Percentiles rank a stretch among this genome's conserved stretches.
phyloP scores from a whole-genome alignment of 805 yeast genomes.

The Zygosaccharomyces lentus region DNA sequence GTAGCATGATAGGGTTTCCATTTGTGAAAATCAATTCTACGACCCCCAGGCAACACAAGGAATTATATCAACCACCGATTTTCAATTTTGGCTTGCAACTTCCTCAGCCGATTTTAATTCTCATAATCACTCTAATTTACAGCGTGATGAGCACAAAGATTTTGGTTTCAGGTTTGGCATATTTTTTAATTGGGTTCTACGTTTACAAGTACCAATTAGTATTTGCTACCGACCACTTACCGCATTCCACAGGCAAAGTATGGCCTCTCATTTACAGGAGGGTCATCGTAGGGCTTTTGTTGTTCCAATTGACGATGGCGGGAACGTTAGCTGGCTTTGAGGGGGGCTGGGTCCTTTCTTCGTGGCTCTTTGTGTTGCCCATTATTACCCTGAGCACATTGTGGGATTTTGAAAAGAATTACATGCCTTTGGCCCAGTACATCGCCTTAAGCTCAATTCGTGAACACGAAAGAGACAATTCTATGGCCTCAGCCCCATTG shows the following conservation, averaged over 20 bases:
- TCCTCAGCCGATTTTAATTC: constrained; percentile 85
- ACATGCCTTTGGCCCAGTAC: constrained; percentile 74
- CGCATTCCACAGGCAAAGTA: constrained; percentile 93
- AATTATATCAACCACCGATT: constrained; percentile 79
- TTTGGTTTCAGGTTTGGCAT: constrained; percentile 74
- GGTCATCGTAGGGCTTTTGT: constrained; percentile 69
- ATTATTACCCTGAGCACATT: constrained; percentile 57
- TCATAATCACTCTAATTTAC: constrained; percentile 80
- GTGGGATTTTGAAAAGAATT: constrained; percentile 78
- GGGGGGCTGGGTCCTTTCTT: constrained; percentile 71
- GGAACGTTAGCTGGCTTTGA: constrained; percentile 79
- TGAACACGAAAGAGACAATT: constrained; percentile 37
- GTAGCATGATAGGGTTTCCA: constrained; percentile 72
- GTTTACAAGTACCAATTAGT: constrained; percentile 88
- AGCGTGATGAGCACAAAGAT: constrained; percentile 88
- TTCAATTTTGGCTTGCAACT: constrained; percentile 87
- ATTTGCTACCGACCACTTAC: constrained; percentile 90
- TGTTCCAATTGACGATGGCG: constrained; percentile 89
- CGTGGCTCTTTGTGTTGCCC: constrained; percentile 72
- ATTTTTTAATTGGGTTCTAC: constrained; percentile 79
- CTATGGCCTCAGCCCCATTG: constrained; percentile 18
- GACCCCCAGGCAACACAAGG: constrained; percentile 78
- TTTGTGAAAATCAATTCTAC: constrained; percentile 58
- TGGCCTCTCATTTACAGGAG: constrained; percentile 91
- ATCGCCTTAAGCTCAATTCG: constrained; percentile 83